Percentiles rank a stretch among this genome's conserved stretches.
These are phyloP conservation scores for Colletotrichum abscissum DNA, from an alignment of 2,329 filamentous ascomycete genomes.

Conservation along the genomic window DNA sequence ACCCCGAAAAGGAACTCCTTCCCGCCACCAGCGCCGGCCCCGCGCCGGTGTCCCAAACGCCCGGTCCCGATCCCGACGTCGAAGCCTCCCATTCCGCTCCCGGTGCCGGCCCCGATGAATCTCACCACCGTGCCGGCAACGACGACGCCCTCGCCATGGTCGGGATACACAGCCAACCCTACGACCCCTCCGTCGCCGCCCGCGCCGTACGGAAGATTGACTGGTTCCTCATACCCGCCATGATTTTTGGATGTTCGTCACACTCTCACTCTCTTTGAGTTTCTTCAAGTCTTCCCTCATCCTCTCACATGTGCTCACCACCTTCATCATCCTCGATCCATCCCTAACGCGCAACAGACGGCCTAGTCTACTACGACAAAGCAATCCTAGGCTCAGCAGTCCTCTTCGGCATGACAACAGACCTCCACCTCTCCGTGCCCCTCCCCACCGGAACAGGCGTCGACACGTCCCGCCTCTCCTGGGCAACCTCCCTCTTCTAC, in stretches of 20 bases:
- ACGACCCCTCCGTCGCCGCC: slow-evolving; percentile 66
- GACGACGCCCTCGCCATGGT: slow-evolving; percentile 70
- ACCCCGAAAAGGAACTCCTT: slow-evolving; percentile 14
- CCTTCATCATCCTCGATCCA: background rate
- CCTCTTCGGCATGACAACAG: slow-evolving; percentile 80
- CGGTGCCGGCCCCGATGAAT: slow-evolving; percentile 1
- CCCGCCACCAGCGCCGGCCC: slow-evolving; percentile 4
- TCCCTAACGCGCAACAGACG: slow-evolving; percentile 37
- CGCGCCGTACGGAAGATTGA: slow-evolving; percentile 76
- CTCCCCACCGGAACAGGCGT: slow-evolving; percentile 60
- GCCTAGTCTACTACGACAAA: slow-evolving; percentile 61
- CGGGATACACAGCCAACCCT: slow-evolving; percentile 62
- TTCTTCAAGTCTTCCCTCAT: slow-evolving; percentile 35
- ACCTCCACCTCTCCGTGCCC: slow-evolving; percentile 66
- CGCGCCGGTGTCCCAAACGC: background rate
- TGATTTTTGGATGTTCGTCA: slow-evolving; percentile 61
- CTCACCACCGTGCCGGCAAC: slow-evolving; percentile 13
- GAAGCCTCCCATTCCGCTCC: background rate
- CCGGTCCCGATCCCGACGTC: background rate
- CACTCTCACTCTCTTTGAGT: background rate
- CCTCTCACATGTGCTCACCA: too few species aligned
- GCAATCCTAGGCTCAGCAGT: slow-evolving; percentile 79
- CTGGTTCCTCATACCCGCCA: slow-evolving; percentile 73
- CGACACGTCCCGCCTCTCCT: slow-evolving; percentile 76
- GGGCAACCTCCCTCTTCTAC: slow-evolving; percentile 84